Evolutionary conservation across 441 rosid genomes (phyloP), one percentile per base, ranked within the genome.

Genomic region (Gossypium trilobum): DNA sequence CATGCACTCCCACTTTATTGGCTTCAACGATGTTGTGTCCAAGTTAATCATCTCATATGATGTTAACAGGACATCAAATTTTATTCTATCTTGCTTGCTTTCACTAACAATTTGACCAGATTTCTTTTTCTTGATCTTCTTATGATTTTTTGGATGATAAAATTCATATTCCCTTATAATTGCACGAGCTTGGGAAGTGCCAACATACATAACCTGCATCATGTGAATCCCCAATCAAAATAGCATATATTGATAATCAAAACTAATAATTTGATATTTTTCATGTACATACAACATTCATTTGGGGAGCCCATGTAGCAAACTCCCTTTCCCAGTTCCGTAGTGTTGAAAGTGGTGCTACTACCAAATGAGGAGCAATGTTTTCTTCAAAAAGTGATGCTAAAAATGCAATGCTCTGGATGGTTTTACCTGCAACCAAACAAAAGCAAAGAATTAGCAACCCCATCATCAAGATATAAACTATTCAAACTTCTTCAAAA

Each of bases 311-410:
- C 99, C 99, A 95, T 77, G 94, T 88, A 48, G 96, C 93, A 75
- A 95, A 93, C 81, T 95, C 97, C 17, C 98, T 89, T 72, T 95
- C 99, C 98, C 99, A 95, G 74, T 95, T 95, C 73, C 98, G 85
- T 80, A 95, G 77, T 39, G 99, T 93, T 78, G 99, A 95, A 77
- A 95, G 97, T 58, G 99, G 99, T 81, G 99, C 99, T 36, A 95
- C 87, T 14, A 95, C 99, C 87, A 95, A 83, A 84, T 89, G 92
- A 22, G 98, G 97, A 60, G 69, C 68, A 78, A 83, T 19, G 22
- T 76, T 79, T 73, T 90, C 98, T 79, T 78, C 84, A 73, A 80
- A 93, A 75, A 93, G 99, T 57, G 99, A 93, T 58, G 98, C 98
- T 77, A 95, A 82, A 81, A 90, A 90, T 46, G 99, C 97, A 85